A percentile compares a stretch with the other conserved stretches of the same genome.
Evolutionary conservation across 2,329 filamentous ascomycete genomes (phyloP).

Genomic region (Fusarium euwallaceae): DNA sequence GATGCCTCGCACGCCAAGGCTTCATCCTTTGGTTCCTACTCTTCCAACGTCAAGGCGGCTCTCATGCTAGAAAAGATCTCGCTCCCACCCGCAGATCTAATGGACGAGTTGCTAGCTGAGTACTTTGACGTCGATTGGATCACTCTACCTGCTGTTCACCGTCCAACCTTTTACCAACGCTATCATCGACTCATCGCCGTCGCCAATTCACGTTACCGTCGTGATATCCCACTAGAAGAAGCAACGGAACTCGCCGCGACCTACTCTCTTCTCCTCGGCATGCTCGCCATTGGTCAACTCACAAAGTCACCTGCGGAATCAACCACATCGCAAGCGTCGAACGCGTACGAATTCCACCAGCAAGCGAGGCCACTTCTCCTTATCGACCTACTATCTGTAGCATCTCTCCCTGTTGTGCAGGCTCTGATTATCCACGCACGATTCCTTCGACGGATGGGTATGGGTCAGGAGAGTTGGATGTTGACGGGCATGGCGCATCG

Average conservation of each 20-base stretch:
- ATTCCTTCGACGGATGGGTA: conserved; percentile 38
- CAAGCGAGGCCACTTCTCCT: conserved; percentile 42
- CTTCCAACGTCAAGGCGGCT: conserved; percentile 45
- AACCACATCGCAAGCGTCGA: conserved; percentile 10
- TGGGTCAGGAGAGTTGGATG: conserved; percentile 43
- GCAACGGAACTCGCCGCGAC: conserved; percentile 45
- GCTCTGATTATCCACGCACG: conserved; percentile 42
- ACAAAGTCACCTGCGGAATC: conserved; percentile 26
- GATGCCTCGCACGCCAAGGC: conserved; percentile 35
- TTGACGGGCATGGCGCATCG: conserved; percentile 43
- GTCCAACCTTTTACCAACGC: conserved; percentile 41
- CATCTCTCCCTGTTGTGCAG: conserved; percentile 43
- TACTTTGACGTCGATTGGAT: conserved; percentile 46
- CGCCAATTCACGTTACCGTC: conserved; percentile 46
- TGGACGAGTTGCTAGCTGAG: conserved; percentile 44
- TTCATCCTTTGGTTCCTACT: conserved; percentile 47
- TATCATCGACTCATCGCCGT: conserved; percentile 47
- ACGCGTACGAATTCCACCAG: conserved; percentile 42
- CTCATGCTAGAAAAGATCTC: conserved; percentile 47
- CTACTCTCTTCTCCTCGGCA: conserved; percentile 42
- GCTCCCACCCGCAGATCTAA: conserved; percentile 42
- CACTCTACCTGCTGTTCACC: conserved; percentile 42
- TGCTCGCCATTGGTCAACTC: conserved; percentile 45
- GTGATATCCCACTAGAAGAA: conserved; percentile 45
- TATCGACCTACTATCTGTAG: conserved; percentile 35